Evolutionary conservation across 2,329 filamentous ascomycete genomes (phyloP), one percentile per base, ranked within the genome.

Genomic region (Parastagonospora nodorum): DNA sequence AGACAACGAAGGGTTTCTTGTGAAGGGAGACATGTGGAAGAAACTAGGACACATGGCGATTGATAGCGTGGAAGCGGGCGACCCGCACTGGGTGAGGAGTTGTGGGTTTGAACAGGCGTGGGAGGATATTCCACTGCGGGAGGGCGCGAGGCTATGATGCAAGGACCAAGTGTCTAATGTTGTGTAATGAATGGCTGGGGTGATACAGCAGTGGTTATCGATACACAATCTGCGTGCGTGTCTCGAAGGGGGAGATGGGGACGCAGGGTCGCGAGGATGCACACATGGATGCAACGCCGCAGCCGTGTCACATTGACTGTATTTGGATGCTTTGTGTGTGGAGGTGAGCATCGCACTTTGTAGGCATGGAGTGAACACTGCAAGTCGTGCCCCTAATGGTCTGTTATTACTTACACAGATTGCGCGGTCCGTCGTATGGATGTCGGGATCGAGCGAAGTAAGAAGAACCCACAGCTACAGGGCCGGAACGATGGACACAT

Each of bases 71-170:
- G 83, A 88, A 65, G 75, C 72, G 1, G 72, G 75, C 1, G 80
- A 78, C 4, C 69, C 71, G 1, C 72, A 66, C 28, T 92, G 87
- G 87, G 82, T 88, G 10, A 76, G 84, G 16, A 80, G 79, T 40
- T 78, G 80, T 36, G 88, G 88, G 0, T 84, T 88, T 58, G 79
- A 85, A 1, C 79, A 87, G 63, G 85, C 86, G 4, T 92, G 89
- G 88, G 74, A 80, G 61, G 55, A 68, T 24, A 63, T 80, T 19
- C 68, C 70, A 24, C 14, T 64, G 47, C 57, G 68, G 47, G 58
- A 63, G 9, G 50, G 45, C 36, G 59, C 56, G 45, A 65, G 55
- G 51, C 53, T 69, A 39, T 70, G 48, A 63, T 43, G 41, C 30
- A 43, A 43, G 41, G 41, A 15, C 19, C 41, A 19, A 39, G n/a